Conservation (phyloP, 108 stramenopile species). For the Skeletonema costatum region DNA sequence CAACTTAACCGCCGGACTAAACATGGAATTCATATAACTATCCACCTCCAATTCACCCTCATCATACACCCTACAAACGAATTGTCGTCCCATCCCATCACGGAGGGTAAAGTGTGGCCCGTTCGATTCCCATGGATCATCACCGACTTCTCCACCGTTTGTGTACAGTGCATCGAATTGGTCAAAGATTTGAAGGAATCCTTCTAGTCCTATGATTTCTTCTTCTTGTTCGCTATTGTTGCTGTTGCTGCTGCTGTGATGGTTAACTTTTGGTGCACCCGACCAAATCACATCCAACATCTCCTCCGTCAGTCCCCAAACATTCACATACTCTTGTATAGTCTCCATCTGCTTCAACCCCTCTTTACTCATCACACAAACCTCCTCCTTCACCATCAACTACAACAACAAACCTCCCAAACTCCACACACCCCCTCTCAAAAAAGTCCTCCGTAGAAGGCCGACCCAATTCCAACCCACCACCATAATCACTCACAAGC, state of each 20-base stretch:
- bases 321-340: neutral
- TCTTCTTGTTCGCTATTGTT: neutral
- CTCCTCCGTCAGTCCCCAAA: neutral
- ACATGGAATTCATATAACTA: slow-evolving; percentile 69
- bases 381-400: neutral
- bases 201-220: neutral
- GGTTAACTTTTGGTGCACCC: neutral
- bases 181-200: neutral
- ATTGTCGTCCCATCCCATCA: slow-evolving; percentile 63
- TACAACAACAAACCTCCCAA: neutral
- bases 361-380: neutral
- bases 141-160: neutral
- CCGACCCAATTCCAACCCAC: neutral
- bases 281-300: neutral
- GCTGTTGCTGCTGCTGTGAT: neutral
- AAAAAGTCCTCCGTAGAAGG: neutral
- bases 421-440: slow-evolving; percentile 1
- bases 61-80: slow-evolving; percentile 68
- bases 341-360: neutral
- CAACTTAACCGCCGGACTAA: slow-evolving; percentile 46
- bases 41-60: slow-evolving; percentile 71
- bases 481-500: slow-evolving; percentile 43
- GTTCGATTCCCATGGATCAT: neutral
- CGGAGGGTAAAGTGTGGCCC: slow-evolving; percentile 56
- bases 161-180: neutral